Percentiles rank a stretch among this genome's conserved stretches.
Evolutionary conservation across 176 grass and related monocot genomes (phyloP).

Genomic region (Bonia amplexicaulis): DNA sequence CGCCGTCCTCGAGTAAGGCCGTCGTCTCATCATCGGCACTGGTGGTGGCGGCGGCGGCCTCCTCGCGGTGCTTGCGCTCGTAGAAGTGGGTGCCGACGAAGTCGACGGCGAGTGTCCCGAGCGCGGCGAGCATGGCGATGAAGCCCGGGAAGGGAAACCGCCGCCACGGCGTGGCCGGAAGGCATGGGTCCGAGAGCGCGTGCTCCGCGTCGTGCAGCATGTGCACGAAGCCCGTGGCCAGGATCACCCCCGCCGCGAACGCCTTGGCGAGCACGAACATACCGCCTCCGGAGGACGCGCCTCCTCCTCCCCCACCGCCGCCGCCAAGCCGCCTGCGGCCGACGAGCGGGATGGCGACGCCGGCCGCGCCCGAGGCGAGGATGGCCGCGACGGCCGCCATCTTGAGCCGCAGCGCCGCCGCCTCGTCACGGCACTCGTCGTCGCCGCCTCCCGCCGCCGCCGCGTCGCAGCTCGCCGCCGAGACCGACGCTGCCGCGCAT

Average conservation of each 20-base stretch:
- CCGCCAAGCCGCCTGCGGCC: constrained; percentile 10
- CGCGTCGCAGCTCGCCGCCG: constrained; percentile 41
- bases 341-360: constrained; percentile 63
- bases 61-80: constrained; percentile 46
- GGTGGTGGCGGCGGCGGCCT: background rate
- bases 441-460: background rate
- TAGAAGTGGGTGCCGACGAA: constrained; percentile 65
- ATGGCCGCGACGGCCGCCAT: constrained; percentile 53
- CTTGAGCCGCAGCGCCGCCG: constrained; percentile 57
- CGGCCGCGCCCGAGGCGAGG: constrained; percentile 42
- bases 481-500: constrained; percentile 32
- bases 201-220: constrained; percentile 62
- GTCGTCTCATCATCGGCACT: background rate
- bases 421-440: constrained; percentile 58
- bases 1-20: constrained; percentile 4
- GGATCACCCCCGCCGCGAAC: constrained; percentile 78
- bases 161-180: constrained; percentile 55
- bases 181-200: constrained; percentile 52
- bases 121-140: constrained; percentile 74
- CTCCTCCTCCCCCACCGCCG: background rate
- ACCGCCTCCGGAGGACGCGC: background rate
- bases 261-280: constrained; percentile 61
- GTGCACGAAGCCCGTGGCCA: constrained; percentile 85
- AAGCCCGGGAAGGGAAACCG: constrained; percentile 85
- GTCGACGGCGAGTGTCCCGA: constrained; percentile 70